Base-by-base conservation (phyloP, 345 rosid species). In the Pelargonium nanum region DNA sequence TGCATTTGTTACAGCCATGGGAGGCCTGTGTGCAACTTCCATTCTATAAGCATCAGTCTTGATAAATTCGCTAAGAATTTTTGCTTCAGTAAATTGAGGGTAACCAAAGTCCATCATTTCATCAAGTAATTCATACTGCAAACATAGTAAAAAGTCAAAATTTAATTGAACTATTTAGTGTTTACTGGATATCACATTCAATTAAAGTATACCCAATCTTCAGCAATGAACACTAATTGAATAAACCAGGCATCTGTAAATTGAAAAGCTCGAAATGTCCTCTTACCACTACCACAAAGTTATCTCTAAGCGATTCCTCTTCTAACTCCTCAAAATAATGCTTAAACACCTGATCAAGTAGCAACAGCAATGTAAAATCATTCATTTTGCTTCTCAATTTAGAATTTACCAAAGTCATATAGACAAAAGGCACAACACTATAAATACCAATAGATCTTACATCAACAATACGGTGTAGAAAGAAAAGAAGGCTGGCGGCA, bases 51-150 rank as follows among this genome's bases (percentile, higher is more conserved):
- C 96, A 81, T 89, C 96, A 2, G 97, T 93, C 84, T 89, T 89
- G 71, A 93, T 93, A 69, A 93, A 93, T 70, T 93, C 99, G 57
- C 99, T 81, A 58, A 93, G 86, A 58, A 89, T 89, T 65, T 65
- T 89, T 51, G 99, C 99, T 66, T 89, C 97, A 0, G 97, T 93
- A 64, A 78, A 87, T 69, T 93, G 96, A 72, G 99, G 96, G 73
- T 83, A 93, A 60, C 97, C 97, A 60, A 87, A 93, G 81, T 93
- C 97, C 99, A 93, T 89, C 81, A 93, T 93, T 81, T 93, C 97
- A 67, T 93, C 99, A 65, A 93, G 99, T 69, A 93, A 75, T 83
- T 93, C 99, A 52, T 89, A 93, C 96, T 93, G 87, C 62, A 60
- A 79, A 54, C 22, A 30, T n/a, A 58, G 75, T n/a, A 56, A 53